A percentile compares a stretch with the other conserved stretches of the same genome.
phyloP scores from a whole-genome alignment of 176 grass and related monocot species.

The Musa beccarii region DNA sequence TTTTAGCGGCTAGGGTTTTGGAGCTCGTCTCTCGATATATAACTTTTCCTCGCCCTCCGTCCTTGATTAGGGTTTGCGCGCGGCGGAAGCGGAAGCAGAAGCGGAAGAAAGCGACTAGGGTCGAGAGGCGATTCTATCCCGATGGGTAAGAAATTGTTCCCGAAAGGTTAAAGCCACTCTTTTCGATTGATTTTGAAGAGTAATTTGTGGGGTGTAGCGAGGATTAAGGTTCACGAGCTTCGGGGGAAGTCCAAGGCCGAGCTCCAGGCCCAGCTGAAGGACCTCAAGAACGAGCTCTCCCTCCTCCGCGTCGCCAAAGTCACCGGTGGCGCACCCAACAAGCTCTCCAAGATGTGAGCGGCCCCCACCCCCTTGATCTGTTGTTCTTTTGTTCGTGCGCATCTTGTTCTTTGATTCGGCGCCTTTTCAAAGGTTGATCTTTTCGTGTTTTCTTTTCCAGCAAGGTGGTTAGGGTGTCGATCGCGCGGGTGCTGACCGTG shows the following conservation, averaged over 20 bases:
- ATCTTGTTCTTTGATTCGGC: not conserved
- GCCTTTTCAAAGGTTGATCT: not conserved
- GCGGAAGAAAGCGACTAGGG: not conserved
- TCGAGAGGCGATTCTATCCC: not conserved
- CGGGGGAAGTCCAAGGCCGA: conserved; percentile 10
- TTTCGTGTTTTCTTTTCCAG: not conserved
- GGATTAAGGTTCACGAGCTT: conserved; percentile 21
- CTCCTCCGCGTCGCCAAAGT: conserved; percentile 16
- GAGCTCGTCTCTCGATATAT: not conserved
- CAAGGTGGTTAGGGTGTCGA: conserved; percentile 16
- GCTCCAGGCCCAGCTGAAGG: conserved; percentile 8
- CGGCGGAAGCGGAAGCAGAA: not conserved
- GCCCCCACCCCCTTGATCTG: not conserved
- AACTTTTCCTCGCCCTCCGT: not conserved
- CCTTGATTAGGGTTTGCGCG: not conserved
- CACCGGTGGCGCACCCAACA: conserved; percentile 14
- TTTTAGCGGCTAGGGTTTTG: not conserved
- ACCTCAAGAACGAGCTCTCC: conserved; percentile 8
- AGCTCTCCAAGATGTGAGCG: conserved; percentile 19
- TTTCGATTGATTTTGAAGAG: not conserved
- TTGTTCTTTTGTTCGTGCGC: too few species aligned
- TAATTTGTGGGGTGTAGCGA: not conserved
- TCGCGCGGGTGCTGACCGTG: conserved; percentile 8
- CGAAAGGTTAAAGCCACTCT: not conserved
- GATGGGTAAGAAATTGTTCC: not conserved